These are phyloP conservation scores for Boletus insuetus DNA, from an alignment of 768 basidiomycete genomes.

Conservation along the genomic window DNA sequence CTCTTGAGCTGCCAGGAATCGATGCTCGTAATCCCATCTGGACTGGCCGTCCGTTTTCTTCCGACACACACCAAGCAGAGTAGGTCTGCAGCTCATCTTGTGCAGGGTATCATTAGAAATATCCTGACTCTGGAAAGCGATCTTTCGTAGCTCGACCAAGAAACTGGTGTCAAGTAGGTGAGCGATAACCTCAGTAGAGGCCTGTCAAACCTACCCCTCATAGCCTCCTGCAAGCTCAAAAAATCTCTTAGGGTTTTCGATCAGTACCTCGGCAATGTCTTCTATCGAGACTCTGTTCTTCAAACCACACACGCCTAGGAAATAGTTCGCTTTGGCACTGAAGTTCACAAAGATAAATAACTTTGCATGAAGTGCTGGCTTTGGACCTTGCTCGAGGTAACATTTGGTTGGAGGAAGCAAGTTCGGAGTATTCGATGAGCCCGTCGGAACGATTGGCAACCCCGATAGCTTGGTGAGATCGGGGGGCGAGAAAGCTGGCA, in stretches of 20 bases:
- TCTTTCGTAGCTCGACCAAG: constrained; percentile 73
- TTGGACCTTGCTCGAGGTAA: constrained; percentile 49
- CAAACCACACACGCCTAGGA: constrained; percentile 80
- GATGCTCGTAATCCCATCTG: constrained; percentile 64
- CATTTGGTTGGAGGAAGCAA: constrained; percentile 60
- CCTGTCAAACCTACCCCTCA: constrained; percentile 46
- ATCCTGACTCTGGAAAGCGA: constrained; percentile 60
- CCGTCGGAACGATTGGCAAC: constrained; percentile 61
- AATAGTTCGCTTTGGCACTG: constrained; percentile 70
- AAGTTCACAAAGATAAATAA: constrained; percentile 87
- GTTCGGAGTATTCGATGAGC: constrained; percentile 25
- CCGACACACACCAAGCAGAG: constrained; percentile 69
- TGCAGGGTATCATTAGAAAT: constrained; percentile 46
- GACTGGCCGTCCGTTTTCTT: constrained; percentile 51
- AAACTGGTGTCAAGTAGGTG: constrained; percentile 46
- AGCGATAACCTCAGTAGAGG: neutral
- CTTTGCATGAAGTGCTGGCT: constrained; percentile 61
- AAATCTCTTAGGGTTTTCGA: constrained; percentile 64
- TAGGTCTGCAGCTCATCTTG: constrained; percentile 62
- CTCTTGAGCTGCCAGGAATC: constrained; percentile 59
- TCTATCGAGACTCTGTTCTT: constrained; percentile 78
- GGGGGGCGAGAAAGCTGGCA: constrained; percentile 47
- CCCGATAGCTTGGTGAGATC: constrained; percentile 55
- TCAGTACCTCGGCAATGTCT: constrained; percentile 64
- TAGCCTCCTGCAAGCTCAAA: constrained; percentile 63